Conservation (phyloP, 1,284 basidiomycete genomes). For the Coniferiporia weirii region DNA sequence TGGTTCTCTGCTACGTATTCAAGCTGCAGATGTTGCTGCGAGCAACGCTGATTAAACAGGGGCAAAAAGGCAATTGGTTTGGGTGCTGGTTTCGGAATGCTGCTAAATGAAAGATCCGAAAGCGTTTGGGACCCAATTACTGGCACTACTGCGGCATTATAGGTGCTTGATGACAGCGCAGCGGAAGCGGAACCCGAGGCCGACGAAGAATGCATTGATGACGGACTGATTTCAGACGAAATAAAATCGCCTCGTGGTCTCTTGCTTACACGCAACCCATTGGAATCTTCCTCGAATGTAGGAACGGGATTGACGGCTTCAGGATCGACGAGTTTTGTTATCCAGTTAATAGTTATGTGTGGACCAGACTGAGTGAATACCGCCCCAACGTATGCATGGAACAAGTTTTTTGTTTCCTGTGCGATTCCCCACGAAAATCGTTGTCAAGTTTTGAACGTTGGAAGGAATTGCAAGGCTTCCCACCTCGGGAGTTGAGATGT, state of each 20-base stretch:
- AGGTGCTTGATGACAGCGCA: background rate
- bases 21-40: constrained; percentile 54
- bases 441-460: background rate
- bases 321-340: constrained; percentile 45
- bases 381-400: constrained; percentile 64
- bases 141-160: background rate
- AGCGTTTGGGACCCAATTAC: background rate
- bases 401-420: constrained; percentile 55
- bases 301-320: constrained; percentile 25
- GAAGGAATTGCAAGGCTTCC: constrained; percentile 16
- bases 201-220: background rate
- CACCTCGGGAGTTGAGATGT: constrained; percentile 46
- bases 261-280: constrained; percentile 4
- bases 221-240: constrained; percentile 1
- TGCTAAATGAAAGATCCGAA: constrained; percentile 20
- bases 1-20: constrained; percentile 53
- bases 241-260: background rate
- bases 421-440: constrained; percentile 9
- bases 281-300: background rate
- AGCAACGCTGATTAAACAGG: constrained; percentile 65
- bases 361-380: constrained; percentile 53
- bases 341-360: constrained; percentile 51
- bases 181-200: background rate
- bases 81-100: constrained; percentile 21
- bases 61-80: constrained; percentile 52